Conservation (phyloP, 345 rosid genomes). For the Corchorus capsularis region DNA sequence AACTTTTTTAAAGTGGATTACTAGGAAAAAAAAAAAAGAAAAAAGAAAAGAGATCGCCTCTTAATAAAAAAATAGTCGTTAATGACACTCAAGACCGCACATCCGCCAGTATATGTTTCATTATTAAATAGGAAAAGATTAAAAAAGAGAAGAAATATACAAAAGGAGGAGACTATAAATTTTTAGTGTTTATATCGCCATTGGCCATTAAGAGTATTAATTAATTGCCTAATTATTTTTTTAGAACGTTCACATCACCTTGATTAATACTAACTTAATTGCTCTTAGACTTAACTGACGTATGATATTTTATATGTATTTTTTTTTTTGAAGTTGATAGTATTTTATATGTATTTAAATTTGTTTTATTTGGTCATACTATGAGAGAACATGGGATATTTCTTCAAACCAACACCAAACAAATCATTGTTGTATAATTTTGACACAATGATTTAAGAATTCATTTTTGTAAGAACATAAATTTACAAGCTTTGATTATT, state of each 20-base stretch:
- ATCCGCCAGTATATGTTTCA: not conserved
- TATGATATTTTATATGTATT: not conserved
- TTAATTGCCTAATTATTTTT: not conserved
- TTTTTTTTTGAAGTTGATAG: too few species aligned
- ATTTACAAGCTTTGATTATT: not conserved
- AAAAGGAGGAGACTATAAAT: not conserved
- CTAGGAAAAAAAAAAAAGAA: too few species aligned
- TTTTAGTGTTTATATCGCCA: not conserved
- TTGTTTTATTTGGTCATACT: not conserved
- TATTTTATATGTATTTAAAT: too few species aligned
- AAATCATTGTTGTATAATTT: not conserved
- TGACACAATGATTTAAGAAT: not conserved
- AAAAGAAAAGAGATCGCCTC: not conserved
- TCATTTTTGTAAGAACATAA: not conserved
- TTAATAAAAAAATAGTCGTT: not conserved
- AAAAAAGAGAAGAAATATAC: not conserved
- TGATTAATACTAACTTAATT: not conserved
- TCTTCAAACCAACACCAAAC: not conserved
- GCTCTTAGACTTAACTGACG: not conserved
- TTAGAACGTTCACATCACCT: not conserved
- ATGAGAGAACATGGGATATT: not conserved
- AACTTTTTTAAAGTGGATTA: too few species aligned
- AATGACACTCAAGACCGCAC: not conserved
- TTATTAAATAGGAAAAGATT: not conserved
- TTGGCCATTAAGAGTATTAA: not conserved